Evolutionary conservation across 1,284 basidiomycete species (phyloP).

Genomic region (Puccinia coronata): DNA sequence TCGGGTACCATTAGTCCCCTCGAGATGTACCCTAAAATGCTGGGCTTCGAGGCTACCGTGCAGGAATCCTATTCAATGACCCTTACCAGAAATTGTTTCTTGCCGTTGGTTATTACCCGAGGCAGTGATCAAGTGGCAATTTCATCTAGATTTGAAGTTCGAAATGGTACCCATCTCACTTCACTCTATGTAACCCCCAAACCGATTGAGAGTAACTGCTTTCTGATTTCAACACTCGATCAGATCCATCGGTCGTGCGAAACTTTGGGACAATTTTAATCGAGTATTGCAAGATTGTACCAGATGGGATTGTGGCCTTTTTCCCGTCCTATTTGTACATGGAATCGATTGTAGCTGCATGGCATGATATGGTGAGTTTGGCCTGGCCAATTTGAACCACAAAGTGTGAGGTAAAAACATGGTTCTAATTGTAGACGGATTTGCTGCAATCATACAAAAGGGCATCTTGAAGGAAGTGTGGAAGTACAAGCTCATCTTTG

Average conservation of each 20-base stretch:
- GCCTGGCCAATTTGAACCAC: background rate
- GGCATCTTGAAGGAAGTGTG: slow-evolving; percentile 98
- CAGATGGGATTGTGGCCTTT: slow-evolving; percentile 99
- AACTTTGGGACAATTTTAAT: slow-evolving; percentile 98
- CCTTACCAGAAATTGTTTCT: slow-evolving; percentile 89
- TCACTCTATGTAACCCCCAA: background rate
- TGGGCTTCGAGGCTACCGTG: slow-evolving; percentile 95
- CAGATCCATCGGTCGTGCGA: slow-evolving; percentile 92
- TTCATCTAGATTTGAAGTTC: slow-evolving; percentile 97
- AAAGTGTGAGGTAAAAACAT: background rate
- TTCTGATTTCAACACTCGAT: background rate
- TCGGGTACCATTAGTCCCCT: slow-evolving; percentile 97
- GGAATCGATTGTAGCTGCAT: slow-evolving; percentile 99
- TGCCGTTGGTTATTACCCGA: slow-evolving; percentile 95
- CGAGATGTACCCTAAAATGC: slow-evolving; percentile 99
- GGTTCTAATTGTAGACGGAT: background rate
- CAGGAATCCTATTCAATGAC: slow-evolving; percentile 99
- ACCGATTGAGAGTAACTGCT: background rate
- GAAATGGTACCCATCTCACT: slow-evolving; percentile 65
- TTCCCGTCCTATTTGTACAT: slow-evolving; percentile 99
- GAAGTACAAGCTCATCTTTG: slow-evolving; percentile 99
- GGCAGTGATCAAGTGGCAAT: slow-evolving; percentile 98
- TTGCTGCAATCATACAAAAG: slow-evolving; percentile 61
- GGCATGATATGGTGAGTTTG: slow-evolving; percentile 93
- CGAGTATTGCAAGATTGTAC: slow-evolving; percentile 96